phyloP scores from a whole-genome alignment of 2,329 filamentous ascomycete species.

The Microcyclosporella mali region DNA sequence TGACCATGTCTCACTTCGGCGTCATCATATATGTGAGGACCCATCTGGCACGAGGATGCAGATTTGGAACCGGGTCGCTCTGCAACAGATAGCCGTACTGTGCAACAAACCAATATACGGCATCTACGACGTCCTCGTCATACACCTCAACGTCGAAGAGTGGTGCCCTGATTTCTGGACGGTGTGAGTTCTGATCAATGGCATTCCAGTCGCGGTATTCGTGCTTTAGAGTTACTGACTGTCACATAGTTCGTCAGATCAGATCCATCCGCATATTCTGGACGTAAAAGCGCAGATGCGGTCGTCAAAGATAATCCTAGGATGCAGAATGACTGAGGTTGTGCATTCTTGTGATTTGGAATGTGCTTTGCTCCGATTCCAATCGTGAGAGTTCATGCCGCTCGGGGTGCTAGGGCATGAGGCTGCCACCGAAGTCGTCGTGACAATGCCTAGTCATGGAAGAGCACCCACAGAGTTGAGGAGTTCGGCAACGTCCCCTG shows the following conservation, averaged over 20 bases:
- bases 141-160: conserved; percentile 42
- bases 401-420: too few species aligned
- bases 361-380: too few species aligned
- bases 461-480: too few species aligned
- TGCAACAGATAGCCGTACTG: conserved; percentile 8
- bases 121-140: conserved; percentile 4
- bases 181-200: neutral
- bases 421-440: too few species aligned
- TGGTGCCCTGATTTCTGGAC: conserved; percentile 18
- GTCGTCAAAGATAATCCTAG: too few species aligned
- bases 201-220: too few species aligned
- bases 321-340: too few species aligned
- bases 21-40: conserved; percentile 6
- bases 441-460: too few species aligned
- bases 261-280: neutral
- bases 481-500: too few species aligned
- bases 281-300: neutral
- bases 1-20: neutral
- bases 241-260: neutral
- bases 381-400: too few species aligned
- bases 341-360: too few species aligned
- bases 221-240: too few species aligned
- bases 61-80: neutral
- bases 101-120: conserved; percentile 14
- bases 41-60: conserved; percentile 4